Evolutionary conservation across 305 asterid genomes (phyloP).

Genomic region (Salvia sclarea): DNA sequence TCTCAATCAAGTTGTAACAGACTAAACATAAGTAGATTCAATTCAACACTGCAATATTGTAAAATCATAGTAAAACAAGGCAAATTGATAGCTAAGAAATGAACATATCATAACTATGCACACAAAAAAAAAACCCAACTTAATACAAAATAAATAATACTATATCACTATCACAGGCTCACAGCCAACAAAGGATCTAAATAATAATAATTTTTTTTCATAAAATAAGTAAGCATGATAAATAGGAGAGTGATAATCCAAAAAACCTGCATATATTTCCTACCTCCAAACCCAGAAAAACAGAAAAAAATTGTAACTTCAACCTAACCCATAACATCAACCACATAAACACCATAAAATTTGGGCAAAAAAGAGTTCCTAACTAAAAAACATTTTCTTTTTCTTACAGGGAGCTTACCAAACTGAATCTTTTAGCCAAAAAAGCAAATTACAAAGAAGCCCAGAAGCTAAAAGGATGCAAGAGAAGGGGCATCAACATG

Average conservation of each 20-base stretch:
- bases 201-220: background rate
- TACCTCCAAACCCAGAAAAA: background rate
- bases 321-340: conserved; percentile 1
- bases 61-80: no score
- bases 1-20: background rate
- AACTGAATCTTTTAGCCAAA: no score
- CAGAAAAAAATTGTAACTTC: background rate
- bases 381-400: no score
- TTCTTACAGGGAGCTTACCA: no score
- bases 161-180: no score
- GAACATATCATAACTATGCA: background rate
- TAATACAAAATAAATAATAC: background rate
- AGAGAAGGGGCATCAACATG: background rate
- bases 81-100: background rate
- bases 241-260: background rate
- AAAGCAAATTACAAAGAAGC: conserved; percentile 2
- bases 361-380: background rate
- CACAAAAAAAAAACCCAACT: background rate
- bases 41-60: no score
- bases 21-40: background rate
- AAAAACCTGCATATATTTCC: background rate
- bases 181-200: background rate
- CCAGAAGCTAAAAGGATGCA: conserved; percentile 20
- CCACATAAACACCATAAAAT: background rate
- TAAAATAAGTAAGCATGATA: background rate